phyloP scores from a whole-genome alignment of 192 early-diverging fungal genomes.

The Lobosporangium transversale region DNA sequence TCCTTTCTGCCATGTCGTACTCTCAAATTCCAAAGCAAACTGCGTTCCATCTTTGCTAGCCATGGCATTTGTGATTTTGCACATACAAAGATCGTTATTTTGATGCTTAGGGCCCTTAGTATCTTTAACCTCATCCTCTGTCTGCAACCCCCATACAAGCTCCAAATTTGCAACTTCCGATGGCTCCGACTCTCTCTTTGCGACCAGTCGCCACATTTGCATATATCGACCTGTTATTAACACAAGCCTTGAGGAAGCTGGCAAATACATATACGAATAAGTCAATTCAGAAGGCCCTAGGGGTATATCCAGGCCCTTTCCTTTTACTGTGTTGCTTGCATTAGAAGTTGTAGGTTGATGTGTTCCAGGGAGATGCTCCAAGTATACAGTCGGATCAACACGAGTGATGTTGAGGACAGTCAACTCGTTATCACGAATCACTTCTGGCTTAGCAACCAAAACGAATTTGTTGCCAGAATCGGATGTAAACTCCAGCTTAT shows the following conservation, averaged over 20 bases:
- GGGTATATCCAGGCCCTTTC: background rate
- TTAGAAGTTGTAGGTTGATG: background rate
- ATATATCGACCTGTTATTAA: background rate
- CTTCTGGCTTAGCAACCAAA: background rate
- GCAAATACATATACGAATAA: background rate
- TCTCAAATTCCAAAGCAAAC: background rate
- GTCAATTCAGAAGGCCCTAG: background rate
- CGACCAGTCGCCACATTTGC: background rate
- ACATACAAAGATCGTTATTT: background rate
- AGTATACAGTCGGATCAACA: background rate
- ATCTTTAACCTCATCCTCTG: background rate
- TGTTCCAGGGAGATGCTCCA: too few relatives aligned
- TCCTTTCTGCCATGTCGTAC: background rate
- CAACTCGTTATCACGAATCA: background rate
- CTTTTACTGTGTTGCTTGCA: background rate
- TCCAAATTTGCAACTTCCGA: background rate
- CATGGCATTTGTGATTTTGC: background rate
- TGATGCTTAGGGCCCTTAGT: background rate
- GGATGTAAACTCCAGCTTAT: background rate
- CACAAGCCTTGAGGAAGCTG: background rate
- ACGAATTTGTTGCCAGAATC: background rate
- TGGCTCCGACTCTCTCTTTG: background rate
- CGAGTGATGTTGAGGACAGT: too few relatives aligned
- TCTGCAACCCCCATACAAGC: constrained; percentile 1
- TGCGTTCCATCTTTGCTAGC: background rate